These are phyloP conservation scores for Exophiala bonariae DNA, from an alignment of 2,329 filamentous ascomycete species.

Conservation along the genomic window DNA sequence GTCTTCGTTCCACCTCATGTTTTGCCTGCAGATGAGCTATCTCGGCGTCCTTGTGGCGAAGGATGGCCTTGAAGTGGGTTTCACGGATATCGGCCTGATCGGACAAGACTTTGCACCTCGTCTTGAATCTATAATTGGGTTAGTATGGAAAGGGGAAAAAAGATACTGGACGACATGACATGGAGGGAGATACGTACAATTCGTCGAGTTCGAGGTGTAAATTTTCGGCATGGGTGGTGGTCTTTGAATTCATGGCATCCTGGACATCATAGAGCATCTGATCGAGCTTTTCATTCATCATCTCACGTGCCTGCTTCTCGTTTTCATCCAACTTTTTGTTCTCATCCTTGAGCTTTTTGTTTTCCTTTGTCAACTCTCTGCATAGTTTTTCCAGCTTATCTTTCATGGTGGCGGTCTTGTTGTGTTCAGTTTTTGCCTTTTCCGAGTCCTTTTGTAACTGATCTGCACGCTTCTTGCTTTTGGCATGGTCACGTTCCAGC, in stretches of 20 bases:
- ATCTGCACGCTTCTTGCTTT: constrained; percentile 94
- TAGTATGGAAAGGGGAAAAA: constrained; percentile 11
- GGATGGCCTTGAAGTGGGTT: constrained; percentile 85
- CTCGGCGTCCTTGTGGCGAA: constrained; percentile 93
- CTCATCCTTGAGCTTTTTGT: constrained; percentile 98
- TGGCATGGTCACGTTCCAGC: constrained; percentile 87
- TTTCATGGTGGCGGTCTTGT: constrained; percentile 85
- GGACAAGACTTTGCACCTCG: constrained; percentile 89
- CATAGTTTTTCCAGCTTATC: constrained; percentile 97
- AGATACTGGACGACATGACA: constrained; percentile 1
- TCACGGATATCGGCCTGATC: constrained; percentile 97
- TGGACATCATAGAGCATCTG: constrained; percentile 80
- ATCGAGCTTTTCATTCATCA: constrained; percentile 83
- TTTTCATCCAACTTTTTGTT: constrained; percentile 88
- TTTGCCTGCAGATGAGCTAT: constrained; percentile 88
- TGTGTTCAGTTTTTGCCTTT: constrained; percentile 80
- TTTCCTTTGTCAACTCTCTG: constrained; percentile 90
- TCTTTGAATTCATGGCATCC: constrained; percentile 82
- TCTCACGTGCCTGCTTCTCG: constrained; percentile 77
- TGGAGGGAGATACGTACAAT: constrained; percentile 64
- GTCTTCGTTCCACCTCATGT: constrained; percentile 86
- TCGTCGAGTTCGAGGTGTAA: constrained; percentile 88
- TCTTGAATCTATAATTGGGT: constrained; percentile 56
- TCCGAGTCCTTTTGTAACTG: constrained; percentile 97
- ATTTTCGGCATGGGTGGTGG: constrained; percentile 75